A percentile compares a stretch with the other conserved stretches of the same genome.
Evolutionary conservation across 331 rosid species (phyloP).

Genomic region (Phaseolus coccineus): DNA sequence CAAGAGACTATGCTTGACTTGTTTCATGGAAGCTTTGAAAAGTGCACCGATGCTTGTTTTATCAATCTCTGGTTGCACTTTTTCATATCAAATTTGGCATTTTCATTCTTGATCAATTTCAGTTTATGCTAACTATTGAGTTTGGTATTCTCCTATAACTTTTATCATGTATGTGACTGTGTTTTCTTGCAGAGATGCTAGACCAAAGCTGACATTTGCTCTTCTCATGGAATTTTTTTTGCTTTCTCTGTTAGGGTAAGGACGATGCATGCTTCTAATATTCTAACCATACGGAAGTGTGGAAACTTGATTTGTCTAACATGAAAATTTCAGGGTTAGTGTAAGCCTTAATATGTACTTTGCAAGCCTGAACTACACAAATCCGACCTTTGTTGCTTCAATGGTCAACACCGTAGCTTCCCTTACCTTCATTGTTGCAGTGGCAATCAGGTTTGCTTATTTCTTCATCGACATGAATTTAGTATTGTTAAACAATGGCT

Average conservation of each 20-base stretch:
- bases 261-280: constrained; percentile 9
- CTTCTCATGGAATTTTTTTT: constrained; percentile 72
- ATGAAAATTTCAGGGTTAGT: constrained; percentile 57
- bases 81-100: constrained; percentile 13
- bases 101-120: neutral
- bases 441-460: constrained; percentile 57
- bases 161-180: constrained; percentile 6
- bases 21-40: neutral
- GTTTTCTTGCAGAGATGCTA: constrained; percentile 54
- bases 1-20: constrained; percentile 15
- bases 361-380: constrained; percentile 79
- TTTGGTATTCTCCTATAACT: neutral
- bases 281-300: neutral
- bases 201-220: constrained; percentile 71
- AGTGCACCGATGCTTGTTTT: neutral
- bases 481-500: neutral
- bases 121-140: constrained; percentile 8
- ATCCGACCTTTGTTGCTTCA: constrained; percentile 75
- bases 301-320: neutral
- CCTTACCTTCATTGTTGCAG: constrained; percentile 74
- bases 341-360: constrained; percentile 70
- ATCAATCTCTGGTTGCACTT: neutral
- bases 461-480: constrained; percentile 5
- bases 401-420: constrained; percentile 68
- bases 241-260: constrained; percentile 84